Evolutionary conservation across 2,329 filamentous ascomycete genomes (phyloP), one percentile per base, ranked within the genome.

Genomic region (Akanthomyces muscarius): DNA sequence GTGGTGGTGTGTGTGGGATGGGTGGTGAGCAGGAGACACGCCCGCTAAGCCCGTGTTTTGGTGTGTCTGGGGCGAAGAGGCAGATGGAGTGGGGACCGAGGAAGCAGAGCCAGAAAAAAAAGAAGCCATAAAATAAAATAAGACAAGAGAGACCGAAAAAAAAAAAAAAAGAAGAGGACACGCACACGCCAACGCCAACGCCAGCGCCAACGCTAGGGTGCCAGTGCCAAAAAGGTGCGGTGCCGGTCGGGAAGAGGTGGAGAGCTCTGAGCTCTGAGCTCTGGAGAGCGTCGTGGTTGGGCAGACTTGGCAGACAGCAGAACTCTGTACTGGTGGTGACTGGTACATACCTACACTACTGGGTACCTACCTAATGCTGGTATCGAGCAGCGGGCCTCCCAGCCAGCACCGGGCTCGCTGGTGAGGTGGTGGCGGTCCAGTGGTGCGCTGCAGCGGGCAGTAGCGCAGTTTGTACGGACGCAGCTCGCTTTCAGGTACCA

Each of bases 11-110:
- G 36, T 41, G 36, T 25, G 38, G 53, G 50, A 21, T 30, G 23
- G 38, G 53, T 50, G 56, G 33, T n/a, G 33, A 59, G 21, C 41
- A 59, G 16, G 55, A 58, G 44, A 50, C 56, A 59, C 56, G 44
- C 56, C 56, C 56, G 45, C 44, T 41, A 55, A 50, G 56, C 56
- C 55, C 33, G 56, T 59, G 57, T 60, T 52, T 60, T 60, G 57
- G 47, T 52, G 57, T 60, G 57, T 60, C 57, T 60, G 57, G 57
- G 57, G 57, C 57, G 18, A 51, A 42, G 36, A 52, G 38, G 57
- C 18, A 51, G 57, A 51, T 52, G 47, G 47, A 16, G 56, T 59
- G 56, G 57, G 38, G 44, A 60, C 33, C 21, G 21, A 56, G 18
- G 30, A n/a, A n/a, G 13, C 3, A 21, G 33, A 14, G 25, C 33